Percentiles rank a stretch among this genome's conserved stretches.
Conservation (phyloP, 169 alveolate genomes). For the Babesia bovis region DNA sequence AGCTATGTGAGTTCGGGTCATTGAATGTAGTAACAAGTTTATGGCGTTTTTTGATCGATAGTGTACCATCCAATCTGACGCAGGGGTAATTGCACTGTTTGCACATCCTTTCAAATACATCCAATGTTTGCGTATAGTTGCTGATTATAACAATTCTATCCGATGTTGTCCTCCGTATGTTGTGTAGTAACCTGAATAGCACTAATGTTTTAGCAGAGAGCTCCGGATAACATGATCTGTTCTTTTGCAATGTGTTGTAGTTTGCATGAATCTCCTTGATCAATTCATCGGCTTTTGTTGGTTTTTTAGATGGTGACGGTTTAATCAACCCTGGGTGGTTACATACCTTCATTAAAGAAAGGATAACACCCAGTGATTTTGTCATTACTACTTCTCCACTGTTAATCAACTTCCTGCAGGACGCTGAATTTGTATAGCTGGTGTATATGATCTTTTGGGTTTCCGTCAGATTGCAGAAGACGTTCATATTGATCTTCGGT, state of each 20-base stretch:
- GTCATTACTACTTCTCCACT: constrained; percentile 61
- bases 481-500: constrained; percentile 84
- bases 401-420: constrained; percentile 49
- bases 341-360: constrained; percentile 84
- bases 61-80: constrained; percentile 89
- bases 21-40: constrained; percentile 84
- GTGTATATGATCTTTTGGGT: constrained; percentile 79
- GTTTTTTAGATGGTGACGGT: constrained; percentile 14
- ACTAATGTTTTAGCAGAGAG: constrained; percentile 65
- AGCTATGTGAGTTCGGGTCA: constrained; percentile 83
- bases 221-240: constrained; percentile 45
- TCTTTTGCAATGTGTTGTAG: not conserved
- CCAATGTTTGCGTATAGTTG: constrained; percentile 89
- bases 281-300: constrained; percentile 14
- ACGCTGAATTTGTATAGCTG: constrained; percentile 61
- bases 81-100: constrained; percentile 81
- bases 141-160: constrained; percentile 90
- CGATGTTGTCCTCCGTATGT: constrained; percentile 72
- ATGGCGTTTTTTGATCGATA: constrained; percentile 83
- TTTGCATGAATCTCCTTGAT: constrained; percentile 10
- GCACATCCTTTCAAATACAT: constrained; percentile 84
- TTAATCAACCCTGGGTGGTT: constrained; percentile 81
- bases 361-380: constrained; percentile 77
- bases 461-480: constrained; percentile 85
- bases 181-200: constrained; percentile 71